Evolutionary conservation across 2,329 filamentous ascomycete genomes (phyloP).

Genomic region (Boeremia exigua): DNA sequence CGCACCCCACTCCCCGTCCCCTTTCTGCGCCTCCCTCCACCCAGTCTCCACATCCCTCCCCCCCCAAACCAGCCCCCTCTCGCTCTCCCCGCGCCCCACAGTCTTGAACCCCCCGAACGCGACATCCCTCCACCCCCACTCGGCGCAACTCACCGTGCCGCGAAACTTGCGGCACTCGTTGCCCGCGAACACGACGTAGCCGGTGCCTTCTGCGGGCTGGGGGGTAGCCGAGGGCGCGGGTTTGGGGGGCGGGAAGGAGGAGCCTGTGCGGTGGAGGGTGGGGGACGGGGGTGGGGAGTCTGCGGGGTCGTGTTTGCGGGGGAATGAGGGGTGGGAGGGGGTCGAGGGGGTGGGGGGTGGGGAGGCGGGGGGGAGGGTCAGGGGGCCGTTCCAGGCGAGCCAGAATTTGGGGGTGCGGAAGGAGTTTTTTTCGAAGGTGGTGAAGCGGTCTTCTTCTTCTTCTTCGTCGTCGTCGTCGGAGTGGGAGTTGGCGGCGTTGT

Average conservation of each 20-base stretch:
- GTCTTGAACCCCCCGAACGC: conserved; percentile 28
- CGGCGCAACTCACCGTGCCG: conserved; percentile 27
- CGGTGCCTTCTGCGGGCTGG: conserved; percentile 13
- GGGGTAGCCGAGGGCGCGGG: background rate
- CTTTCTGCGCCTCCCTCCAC: conserved; percentile 1
- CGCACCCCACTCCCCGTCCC: conserved; percentile 5
- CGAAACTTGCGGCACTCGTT: conserved; percentile 34
- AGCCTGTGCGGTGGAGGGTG: background rate
- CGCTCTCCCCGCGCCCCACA: conserved; percentile 21
- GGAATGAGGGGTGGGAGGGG: background rate
- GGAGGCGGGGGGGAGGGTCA: background rate
- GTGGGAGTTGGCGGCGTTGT: background rate
- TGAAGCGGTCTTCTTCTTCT: conserved; percentile 19
- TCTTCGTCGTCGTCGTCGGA: background rate
- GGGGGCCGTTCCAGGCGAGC: conserved; percentile 31
- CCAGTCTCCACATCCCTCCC: conserved; percentile 12
- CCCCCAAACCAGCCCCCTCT: conserved; percentile 22
- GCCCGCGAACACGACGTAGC: conserved; percentile 31
- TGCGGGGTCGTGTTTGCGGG: background rate
- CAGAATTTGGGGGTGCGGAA: conserved; percentile 37
- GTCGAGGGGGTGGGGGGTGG: background rate
- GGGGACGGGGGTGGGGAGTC: conserved; percentile 4
- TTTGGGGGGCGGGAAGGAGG: conserved; percentile 2
- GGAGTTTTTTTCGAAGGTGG: conserved; percentile 35
- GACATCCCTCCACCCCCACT: conserved; percentile 30